Evolutionary conservation across 1,139 yeast genomes (phyloP), one percentile per base, ranked within the genome.

Genomic region (Geotrichum aggregatum): DNA sequence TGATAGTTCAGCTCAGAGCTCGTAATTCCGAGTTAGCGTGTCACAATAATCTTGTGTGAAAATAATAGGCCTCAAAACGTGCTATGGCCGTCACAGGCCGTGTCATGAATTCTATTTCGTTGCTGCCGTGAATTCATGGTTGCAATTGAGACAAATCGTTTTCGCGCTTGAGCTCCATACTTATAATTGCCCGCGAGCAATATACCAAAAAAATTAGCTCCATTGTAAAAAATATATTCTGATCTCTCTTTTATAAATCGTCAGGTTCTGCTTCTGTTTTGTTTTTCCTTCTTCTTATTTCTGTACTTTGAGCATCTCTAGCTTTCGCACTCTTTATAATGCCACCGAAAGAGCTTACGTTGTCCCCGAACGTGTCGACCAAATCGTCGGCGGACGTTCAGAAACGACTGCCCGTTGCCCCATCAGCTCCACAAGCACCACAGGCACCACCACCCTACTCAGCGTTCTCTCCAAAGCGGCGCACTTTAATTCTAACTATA

Each of bases 401-500:
- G 28, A 7, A 21, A 11, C 42, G 4, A 16, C 28, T 39, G 7
- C 30, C 38, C 30, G 14, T 14, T 14, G 45, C 3, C 2, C 16
- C 26, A 24, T 10, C 33, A 13, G 22, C 24, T n/a, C 38, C 5
- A 28, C 33, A 33, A 38, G 7, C 44, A 5, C 39, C 48, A 18
- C 36, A 24, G 16, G 22, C 44, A 2, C 28, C 35, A 35, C 51
- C 48, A 3, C 52, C 35, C 4, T 52, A 52, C 24, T 49, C 52
- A 10, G 56, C 56, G 18, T 53, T 53, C 24, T 31, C 49, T 1
- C 21, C 35, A 3, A 24, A 43, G 26, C 64, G 74, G 54, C 62
- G 57, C 47, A 43, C 54, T 0, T 52, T 68, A 13, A 71, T 75
- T 13, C 31, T 75, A 5, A 55, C 59, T 1, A 63, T 76, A 21